Base-by-base conservation (phyloP, 768 basidiomycete genomes). In the Pholiota conissans region DNA sequence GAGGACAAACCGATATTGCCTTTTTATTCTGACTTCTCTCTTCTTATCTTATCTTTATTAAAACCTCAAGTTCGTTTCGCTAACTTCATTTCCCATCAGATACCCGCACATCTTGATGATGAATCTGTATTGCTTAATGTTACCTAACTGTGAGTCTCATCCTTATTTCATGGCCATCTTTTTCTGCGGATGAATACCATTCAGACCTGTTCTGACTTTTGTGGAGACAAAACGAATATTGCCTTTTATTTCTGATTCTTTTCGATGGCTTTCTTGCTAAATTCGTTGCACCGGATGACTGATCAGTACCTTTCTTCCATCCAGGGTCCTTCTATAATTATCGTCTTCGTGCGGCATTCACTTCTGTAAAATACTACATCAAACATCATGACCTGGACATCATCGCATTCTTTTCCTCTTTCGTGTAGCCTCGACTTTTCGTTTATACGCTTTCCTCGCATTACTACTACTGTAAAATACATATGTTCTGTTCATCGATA, bases 171-270 rank as follows among this genome's bases (percentile, higher is more conserved):
- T 22, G 42, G 42, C 22, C 22, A 10, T 2, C 40, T 35, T 55
- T 47, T 37, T 13, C 30, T 32, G 34, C 58, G 65, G 81, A 83
- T 84, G 82, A 81, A 74, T 73, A 71, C 58, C 60, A 56, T 74
- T 84, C 84, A 85, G 84, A 87, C 84, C 84, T 86, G 84, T 85
- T 84, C 84, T 82, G 84, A 80, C 64, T 69, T 73, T 61, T 76
- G 71, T 83, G 80, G 78, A 79, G 84, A 84, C 65, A 80, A 80
- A 69, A 61, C 61, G 58, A 67, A 71, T 76, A 83, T 85, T 84
- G 82, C 82, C 79, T 82, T 73, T 76, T 73, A 63, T 67, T 70
- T 67, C 73, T 76, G 73, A 78, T 63, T 56, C 60, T 62, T 45
- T 24, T 42, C 30, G 35, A 59, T 55, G 37, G 29, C 34, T 26